Conservation (phyloP, 805 yeast genomes). For the Candida qinlingensis region DNA sequence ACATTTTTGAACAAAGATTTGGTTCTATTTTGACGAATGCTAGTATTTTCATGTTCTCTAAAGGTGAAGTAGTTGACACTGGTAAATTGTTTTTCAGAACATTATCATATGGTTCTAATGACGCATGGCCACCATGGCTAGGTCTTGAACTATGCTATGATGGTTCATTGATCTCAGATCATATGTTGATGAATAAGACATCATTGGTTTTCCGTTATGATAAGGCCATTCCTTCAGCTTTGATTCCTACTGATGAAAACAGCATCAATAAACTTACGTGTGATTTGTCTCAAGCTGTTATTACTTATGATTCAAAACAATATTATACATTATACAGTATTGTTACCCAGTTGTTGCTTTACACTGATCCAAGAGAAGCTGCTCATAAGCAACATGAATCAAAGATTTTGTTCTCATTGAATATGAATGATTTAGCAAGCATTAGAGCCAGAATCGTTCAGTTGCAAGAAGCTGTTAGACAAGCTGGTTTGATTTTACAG, state of each 20-base stretch:
- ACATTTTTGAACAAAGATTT: constrained; percentile 56
- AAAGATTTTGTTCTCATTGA: constrained; percentile 63
- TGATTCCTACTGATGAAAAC: constrained; percentile 24
- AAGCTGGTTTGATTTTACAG: constrained; percentile 36
- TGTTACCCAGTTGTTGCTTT: constrained; percentile 57
- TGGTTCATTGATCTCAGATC: constrained; percentile 39
- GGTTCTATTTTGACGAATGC: constrained; percentile 69
- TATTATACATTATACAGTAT: constrained; percentile 63
- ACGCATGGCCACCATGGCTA: constrained; percentile 87
- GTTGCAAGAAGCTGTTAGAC: constrained; percentile 44
- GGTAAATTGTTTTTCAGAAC: constrained; percentile 41
- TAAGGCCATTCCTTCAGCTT: constrained; percentile 42
- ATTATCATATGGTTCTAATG: constrained; percentile 54
- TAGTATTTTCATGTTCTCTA: constrained; percentile 61
- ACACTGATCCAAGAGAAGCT: constrained; percentile 66
- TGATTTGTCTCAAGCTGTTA: constrained; percentile 63
- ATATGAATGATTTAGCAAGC: constrained; percentile 53
- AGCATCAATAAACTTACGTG: constrained; percentile 46
- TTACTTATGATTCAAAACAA: constrained; percentile 69
- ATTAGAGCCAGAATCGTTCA: constrained; percentile 41
- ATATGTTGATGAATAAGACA: constrained; percentile 57
- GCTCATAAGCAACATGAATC: constrained; percentile 53
- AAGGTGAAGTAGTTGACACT: constrained; percentile 38
- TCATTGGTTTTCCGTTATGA: constrained; percentile 60
- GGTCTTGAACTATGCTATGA: constrained; percentile 66